phyloP scores from a whole-genome alignment of 2,329 filamentous ascomycete species.

The Penicillium crustosum region DNA sequence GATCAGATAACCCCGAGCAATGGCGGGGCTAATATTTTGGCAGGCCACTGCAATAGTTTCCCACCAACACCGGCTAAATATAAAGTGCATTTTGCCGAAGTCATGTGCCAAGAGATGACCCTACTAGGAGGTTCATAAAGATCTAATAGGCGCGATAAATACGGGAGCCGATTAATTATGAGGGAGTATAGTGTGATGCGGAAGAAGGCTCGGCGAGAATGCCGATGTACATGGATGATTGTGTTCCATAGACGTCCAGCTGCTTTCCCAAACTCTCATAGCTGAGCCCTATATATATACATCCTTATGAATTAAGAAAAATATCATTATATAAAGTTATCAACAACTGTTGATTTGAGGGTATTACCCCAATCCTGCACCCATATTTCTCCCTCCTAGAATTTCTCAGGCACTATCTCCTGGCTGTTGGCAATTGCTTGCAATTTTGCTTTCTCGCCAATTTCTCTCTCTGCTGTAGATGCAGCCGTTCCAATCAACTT shows the following conservation, averaged over 20 bases:
- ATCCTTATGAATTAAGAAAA: background rate
- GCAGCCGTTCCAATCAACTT: background rate
- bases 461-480: conserved; percentile 1
- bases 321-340: background rate
- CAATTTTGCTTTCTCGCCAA: background rate
- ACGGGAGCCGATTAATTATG: background rate
- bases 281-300: background rate
- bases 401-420: background rate
- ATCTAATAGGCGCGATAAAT: background rate
- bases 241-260: conserved; percentile 38
- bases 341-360: background rate
- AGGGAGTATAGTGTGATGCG: background rate
- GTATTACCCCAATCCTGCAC: background rate
- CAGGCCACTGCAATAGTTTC: background rate
- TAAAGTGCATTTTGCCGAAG: background rate
- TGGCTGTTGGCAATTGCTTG: background rate
- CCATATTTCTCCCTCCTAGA: background rate
- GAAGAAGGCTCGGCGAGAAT: background rate
- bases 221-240: background rate
- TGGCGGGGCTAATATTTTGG: background rate
- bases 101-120: background rate
- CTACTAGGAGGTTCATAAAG: background rate
- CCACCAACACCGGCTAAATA: background rate
- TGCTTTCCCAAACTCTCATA: conserved; percentile 37
- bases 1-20: background rate